Conservation (phyloP, 2,329 filamentous ascomycete genomes). For the Ophiostoma himal-ulmi region DNA sequence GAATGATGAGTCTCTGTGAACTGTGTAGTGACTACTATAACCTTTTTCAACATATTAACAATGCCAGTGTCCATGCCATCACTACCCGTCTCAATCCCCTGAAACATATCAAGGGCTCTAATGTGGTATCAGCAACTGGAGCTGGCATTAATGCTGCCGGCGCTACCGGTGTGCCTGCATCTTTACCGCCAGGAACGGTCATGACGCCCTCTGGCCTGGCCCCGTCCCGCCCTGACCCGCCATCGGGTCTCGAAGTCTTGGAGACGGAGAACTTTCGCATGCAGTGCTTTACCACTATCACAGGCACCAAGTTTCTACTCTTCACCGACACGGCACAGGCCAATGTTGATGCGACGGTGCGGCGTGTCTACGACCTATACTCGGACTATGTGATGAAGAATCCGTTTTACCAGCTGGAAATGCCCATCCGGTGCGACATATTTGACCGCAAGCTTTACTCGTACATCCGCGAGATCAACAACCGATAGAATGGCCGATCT, state of each 20-base stretch:
- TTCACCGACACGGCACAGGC: constrained; percentile 87
- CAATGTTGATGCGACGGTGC: constrained; percentile 77
- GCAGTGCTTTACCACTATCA: constrained; percentile 92
- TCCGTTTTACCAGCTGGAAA: constrained; percentile 95
- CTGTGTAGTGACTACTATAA: too few species aligned
- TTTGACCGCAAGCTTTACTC: constrained; percentile 82
- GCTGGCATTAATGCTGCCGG: background rate
- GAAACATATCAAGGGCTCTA: constrained; percentile 33
- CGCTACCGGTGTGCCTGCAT: background rate
- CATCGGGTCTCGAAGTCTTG: constrained; percentile 82
- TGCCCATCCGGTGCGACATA: constrained; percentile 91
- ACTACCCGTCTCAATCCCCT: constrained; percentile 58
- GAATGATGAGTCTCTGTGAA: background rate
- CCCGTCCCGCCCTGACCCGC: constrained; percentile 52
- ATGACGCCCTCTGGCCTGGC: constrained; percentile 28
- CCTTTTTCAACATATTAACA: background rate
- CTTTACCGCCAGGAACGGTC: constrained; percentile 22
- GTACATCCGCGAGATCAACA: constrained; percentile 70
- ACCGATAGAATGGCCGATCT: constrained; percentile 36
- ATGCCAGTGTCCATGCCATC: constrained; percentile 59
- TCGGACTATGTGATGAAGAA: constrained; percentile 99
- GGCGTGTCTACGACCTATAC: constrained; percentile 88
- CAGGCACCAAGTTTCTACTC: constrained; percentile 89
- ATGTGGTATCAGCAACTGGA: background rate
- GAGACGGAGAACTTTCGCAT: constrained; percentile 92